Evolutionary conservation across 371 early-diverging fungal genomes (phyloP).

Genomic region (Sporodiniella umbellata): DNA sequence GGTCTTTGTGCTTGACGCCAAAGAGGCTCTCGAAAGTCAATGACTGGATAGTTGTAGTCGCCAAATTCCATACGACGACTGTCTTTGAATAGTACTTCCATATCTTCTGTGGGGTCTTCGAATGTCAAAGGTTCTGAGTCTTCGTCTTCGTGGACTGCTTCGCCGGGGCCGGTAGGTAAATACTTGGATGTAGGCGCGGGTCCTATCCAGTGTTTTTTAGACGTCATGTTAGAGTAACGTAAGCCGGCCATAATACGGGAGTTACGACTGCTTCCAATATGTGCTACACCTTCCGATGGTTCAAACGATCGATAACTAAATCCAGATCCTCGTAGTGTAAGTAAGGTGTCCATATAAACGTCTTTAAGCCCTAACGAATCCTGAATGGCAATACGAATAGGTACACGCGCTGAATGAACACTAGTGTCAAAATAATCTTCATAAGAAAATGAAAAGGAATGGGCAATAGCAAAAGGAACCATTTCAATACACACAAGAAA

Average conservation of each 20-base stretch:
- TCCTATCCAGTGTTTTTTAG: constrained; percentile 75
- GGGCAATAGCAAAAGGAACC: constrained; percentile 80
- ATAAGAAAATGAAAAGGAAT: constrained; percentile 79
- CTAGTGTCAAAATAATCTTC: constrained; percentile 66
- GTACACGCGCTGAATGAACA: constrained; percentile 73
- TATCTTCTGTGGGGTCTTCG: constrained; percentile 44
- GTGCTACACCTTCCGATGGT: constrained; percentile 66
- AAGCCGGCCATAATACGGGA: constrained; percentile 75
- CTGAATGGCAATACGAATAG: constrained; percentile 70
- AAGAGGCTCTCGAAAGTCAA: constrained; percentile 45
- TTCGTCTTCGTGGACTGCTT: constrained; percentile 36
- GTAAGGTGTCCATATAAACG: constrained; percentile 75
- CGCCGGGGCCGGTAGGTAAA: constrained; percentile 19
- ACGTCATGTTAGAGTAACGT: constrained; percentile 72
- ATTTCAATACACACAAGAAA: constrained; percentile 91
- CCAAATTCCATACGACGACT: constrained; percentile 49
- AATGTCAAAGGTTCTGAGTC: constrained; percentile 33
- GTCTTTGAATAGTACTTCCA: constrained; percentile 35
- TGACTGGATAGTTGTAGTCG: constrained; percentile 54
- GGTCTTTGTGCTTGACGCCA: constrained; percentile 33
- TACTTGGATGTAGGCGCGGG: constrained; percentile 44
- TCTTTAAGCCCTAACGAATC: constrained; percentile 86
- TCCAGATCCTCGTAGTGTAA: constrained; percentile 72
- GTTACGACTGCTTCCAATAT: constrained; percentile 54
- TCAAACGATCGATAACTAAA: constrained; percentile 84